phyloP scores from a whole-genome alignment of 352 stramenopile species.

The Globisporangium orthogonon region DNA sequence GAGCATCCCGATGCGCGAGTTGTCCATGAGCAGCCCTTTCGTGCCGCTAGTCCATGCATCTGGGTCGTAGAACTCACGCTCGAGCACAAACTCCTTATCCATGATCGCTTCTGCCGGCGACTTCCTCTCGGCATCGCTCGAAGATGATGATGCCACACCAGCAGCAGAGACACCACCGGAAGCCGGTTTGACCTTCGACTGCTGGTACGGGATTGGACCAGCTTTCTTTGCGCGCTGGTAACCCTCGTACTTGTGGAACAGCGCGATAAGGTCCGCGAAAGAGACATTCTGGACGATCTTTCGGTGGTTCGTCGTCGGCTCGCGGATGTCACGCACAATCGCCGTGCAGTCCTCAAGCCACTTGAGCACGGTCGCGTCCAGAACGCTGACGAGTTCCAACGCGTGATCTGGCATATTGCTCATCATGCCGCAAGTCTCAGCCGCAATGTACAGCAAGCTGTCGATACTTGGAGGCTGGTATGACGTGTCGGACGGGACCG shows the following conservation, averaged over 20 bases:
- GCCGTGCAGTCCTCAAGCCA: constrained; percentile 65
- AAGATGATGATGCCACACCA: constrained; percentile 2
- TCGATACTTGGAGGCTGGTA: constrained; percentile 76
- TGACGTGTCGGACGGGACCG: constrained; percentile 62
- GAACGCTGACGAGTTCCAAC: constrained; percentile 46
- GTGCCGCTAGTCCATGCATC: constrained; percentile 40
- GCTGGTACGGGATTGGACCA: constrained; percentile 43
- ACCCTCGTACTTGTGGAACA: constrained; percentile 65
- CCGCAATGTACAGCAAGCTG: constrained; percentile 62
- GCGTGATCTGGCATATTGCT: constrained; percentile 56
- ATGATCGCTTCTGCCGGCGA: constrained; percentile 34
- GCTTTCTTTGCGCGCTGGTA: constrained; percentile 54
- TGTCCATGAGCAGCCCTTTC: constrained; percentile 63
- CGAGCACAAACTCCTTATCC: constrained; percentile 54
- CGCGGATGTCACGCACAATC: constrained; percentile 75
- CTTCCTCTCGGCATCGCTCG: constrained; percentile 5
- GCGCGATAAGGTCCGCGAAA: constrained; percentile 44
- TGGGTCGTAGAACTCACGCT: constrained; percentile 53
- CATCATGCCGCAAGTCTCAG: constrained; percentile 69
- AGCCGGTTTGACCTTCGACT: constrained; percentile 30
- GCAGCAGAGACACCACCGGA: background rate
- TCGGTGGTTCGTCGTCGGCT: constrained; percentile 64
- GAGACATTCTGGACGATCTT: constrained; percentile 50
- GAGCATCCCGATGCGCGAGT: constrained; percentile 68
- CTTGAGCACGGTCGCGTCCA: constrained; percentile 57